A percentile compares a stretch with the other conserved stretches of the same genome.
Evolutionary conservation across 2,329 filamentous ascomycete genomes (phyloP).

Genomic region (Aurifilum marmelostoma): DNA sequence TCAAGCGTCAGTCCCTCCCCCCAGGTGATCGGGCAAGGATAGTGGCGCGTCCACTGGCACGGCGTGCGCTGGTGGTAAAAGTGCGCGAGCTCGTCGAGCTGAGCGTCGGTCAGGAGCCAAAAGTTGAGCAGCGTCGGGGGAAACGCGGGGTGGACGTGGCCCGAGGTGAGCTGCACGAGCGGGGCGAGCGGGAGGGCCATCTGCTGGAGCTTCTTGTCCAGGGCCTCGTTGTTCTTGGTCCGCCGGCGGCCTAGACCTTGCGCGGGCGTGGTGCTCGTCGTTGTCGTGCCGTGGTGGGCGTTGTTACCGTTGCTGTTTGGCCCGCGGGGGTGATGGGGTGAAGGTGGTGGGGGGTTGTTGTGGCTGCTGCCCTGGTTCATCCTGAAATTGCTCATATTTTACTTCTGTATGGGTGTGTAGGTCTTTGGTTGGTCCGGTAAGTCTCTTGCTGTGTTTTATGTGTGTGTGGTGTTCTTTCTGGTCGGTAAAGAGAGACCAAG

Average conservation of each 20-base stretch:
- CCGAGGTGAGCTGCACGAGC: conserved; percentile 65
- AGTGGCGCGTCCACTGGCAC: conserved; percentile 56
- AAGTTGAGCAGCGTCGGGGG: conserved; percentile 70
- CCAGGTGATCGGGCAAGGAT: conserved; percentile 73
- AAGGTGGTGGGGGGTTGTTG: conserved; percentile 25
- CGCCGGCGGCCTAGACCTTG: conserved; percentile 40
- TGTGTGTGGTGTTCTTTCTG: not conserved
- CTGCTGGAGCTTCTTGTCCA: conserved; percentile 64
- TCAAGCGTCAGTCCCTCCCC: conserved; percentile 54
- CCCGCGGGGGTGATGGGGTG: conserved; percentile 16
- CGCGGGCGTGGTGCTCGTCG: too few species aligned
- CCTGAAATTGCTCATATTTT: conserved; percentile 22
- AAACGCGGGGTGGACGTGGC: conserved; percentile 66
- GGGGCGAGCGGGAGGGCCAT: conserved; percentile 69
- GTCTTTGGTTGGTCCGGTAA: too few species aligned
- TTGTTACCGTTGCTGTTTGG: conserved; percentile 8
- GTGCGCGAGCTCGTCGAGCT: conserved; percentile 70
- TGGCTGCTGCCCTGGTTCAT: conserved; percentile 24
- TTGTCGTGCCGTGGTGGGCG: conserved; percentile 25
- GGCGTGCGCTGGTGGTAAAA: conserved; percentile 75
- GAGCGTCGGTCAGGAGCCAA: conserved; percentile 71
- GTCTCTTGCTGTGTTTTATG: conserved; percentile 14
- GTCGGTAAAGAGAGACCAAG: not conserved
- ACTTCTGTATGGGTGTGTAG: too few species aligned
- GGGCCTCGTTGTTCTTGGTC: conserved; percentile 51